Evolutionary conservation across 1,284 basidiomycete species (phyloP).

Genomic region (Serendipita sp.): DNA sequence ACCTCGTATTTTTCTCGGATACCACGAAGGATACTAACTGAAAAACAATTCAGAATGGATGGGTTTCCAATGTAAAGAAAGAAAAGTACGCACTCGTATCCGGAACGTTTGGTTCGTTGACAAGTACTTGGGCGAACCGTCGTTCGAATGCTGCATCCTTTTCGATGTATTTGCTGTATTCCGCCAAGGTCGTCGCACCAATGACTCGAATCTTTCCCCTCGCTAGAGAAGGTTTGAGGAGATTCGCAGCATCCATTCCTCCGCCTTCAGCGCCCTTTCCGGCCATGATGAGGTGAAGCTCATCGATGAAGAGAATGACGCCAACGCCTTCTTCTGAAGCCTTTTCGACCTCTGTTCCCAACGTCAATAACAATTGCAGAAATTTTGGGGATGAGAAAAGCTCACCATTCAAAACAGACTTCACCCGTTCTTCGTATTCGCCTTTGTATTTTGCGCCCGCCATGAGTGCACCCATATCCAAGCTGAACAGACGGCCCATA

Average conservation of each 20-base stretch:
- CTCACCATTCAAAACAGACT: constrained; percentile 57
- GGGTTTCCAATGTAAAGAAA: neutral
- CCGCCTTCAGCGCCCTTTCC: constrained; percentile 61
- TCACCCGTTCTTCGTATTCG: constrained; percentile 96
- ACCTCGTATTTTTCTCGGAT: constrained; percentile 56
- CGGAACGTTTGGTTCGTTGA: constrained; percentile 82
- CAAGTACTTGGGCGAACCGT: constrained; percentile 85
- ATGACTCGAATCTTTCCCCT: constrained; percentile 84
- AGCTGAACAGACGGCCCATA: constrained; percentile 59
- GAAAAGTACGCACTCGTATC: constrained; percentile 50
- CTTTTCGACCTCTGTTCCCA: constrained; percentile 71
- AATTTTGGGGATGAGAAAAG: neutral
- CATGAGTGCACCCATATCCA: constrained; percentile 93
- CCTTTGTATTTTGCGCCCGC: constrained; percentile 94
- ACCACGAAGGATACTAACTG: constrained; percentile 69
- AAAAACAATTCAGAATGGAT: neutral
- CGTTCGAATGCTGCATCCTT: constrained; percentile 90
- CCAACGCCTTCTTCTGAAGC: constrained; percentile 68
- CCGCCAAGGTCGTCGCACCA: constrained; percentile 85
- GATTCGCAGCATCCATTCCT: constrained; percentile 74
- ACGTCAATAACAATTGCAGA: neutral
- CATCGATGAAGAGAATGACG: constrained; percentile 92
- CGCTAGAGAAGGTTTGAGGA: constrained; percentile 81
- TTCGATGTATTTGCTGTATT: constrained; percentile 94
- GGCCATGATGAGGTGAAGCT: constrained; percentile 85